Evolutionary conservation across 1,284 basidiomycete genomes (phyloP).

Genomic region (Papiliotrema flavescens): DNA sequence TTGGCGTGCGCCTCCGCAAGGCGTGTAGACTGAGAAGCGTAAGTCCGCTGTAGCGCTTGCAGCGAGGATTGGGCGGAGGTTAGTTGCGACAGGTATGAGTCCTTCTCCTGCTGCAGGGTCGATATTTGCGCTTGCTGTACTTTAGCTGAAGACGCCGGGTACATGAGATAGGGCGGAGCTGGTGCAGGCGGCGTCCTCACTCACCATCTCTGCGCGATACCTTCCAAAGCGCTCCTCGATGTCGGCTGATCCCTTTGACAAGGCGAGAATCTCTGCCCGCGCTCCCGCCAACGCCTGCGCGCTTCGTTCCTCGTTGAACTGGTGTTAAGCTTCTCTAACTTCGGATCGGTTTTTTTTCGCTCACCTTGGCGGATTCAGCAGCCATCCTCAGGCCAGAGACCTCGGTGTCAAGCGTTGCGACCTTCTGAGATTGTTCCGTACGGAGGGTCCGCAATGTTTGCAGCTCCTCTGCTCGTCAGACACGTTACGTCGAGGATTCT

Average conservation of each 20-base stretch:
- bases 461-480: constrained; percentile 32
- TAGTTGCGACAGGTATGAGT: constrained; percentile 27
- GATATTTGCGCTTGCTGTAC: constrained; percentile 38
- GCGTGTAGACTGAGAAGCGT: constrained; percentile 38
- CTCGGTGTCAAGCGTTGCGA: constrained; percentile 77
- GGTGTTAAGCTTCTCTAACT: background rate
- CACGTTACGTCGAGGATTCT: constrained; percentile 1
- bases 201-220: constrained; percentile 40
- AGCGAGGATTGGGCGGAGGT: constrained; percentile 30
- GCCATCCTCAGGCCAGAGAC: constrained; percentile 82
- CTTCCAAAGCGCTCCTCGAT: constrained; percentile 38
- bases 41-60: constrained; percentile 35
- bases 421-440: constrained; percentile 54
- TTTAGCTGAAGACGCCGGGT: background rate
- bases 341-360: background rate
- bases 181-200: constrained; percentile 2
- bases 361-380: constrained; percentile 41
- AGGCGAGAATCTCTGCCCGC: constrained; percentile 33
- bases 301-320: constrained; percentile 44
- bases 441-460: constrained; percentile 37
- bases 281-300: constrained; percentile 34
- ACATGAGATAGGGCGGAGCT: background rate
- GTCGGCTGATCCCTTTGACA: constrained; percentile 35
- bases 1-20: constrained; percentile 41
- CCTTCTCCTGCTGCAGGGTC: constrained; percentile 33